Percentiles rank a stretch among this genome's conserved stretches.
phyloP scores from a whole-genome alignment of 2,329 filamentous ascomycete genomes.

The Penicillium sp. region DNA sequence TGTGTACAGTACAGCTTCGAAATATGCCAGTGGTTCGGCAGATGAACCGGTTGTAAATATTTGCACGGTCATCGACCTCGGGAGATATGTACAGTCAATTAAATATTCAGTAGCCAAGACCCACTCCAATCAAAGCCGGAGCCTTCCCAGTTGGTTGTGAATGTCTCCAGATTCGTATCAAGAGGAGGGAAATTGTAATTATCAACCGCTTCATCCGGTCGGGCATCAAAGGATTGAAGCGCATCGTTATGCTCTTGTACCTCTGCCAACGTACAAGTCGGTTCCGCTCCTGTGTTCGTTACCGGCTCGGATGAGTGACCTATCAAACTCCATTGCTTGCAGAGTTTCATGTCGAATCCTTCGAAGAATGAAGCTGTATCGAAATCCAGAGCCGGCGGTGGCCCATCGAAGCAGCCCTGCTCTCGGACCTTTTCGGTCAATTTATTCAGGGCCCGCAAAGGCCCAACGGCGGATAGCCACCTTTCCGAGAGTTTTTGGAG shows the following conservation, averaged over 20 bases:
- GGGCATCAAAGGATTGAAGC: slow-evolving; percentile 13
- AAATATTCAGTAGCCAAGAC: slow-evolving; percentile 30
- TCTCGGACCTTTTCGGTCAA: slow-evolving; percentile 30
- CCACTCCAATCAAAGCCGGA: slow-evolving; percentile 33
- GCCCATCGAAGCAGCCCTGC: slow-evolving; percentile 21
- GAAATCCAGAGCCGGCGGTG: slow-evolving; percentile 18
- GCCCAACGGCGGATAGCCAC: slow-evolving; percentile 31
- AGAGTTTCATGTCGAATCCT: slow-evolving; percentile 25
- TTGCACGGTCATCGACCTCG: too few relatives aligned
- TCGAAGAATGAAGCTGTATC: slow-evolving; percentile 29
- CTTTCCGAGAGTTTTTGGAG: slow-evolving; percentile 33
- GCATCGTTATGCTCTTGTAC: slow-evolving; percentile 18
- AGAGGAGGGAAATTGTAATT: slow-evolving; percentile 19
- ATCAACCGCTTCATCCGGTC: slow-evolving; percentile 13
- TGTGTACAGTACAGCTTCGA: too few relatives aligned
- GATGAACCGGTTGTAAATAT: too few relatives aligned
- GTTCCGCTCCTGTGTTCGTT: neutral
- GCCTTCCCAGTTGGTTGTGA: slow-evolving; percentile 29
- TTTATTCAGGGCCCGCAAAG: slow-evolving; percentile 27
- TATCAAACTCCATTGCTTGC: slow-evolving; percentile 28
- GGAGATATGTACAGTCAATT: neutral
- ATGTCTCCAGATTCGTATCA: slow-evolving; percentile 22
- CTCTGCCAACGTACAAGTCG: slow-evolving; percentile 26
- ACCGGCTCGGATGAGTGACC: slow-evolving; percentile 18
- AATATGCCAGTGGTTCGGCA: too few relatives aligned